phyloP scores from a whole-genome alignment of 1,139 yeast species.

The Candida frijolesensis region DNA sequence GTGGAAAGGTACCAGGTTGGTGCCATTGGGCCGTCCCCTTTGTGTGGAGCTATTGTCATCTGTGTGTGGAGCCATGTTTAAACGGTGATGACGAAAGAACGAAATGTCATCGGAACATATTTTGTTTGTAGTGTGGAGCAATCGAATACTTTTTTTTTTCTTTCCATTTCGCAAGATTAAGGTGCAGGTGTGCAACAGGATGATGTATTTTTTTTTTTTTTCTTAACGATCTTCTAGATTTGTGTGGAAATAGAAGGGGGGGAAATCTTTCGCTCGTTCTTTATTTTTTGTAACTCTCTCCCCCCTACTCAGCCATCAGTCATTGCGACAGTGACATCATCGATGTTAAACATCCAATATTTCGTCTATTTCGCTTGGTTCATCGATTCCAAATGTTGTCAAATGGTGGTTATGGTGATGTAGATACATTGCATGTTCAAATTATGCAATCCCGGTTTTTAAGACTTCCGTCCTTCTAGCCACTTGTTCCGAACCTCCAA shows the following conservation, averaged over 20 bases:
- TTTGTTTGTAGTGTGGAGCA: neutral
- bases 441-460: neutral
- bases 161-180: neutral
- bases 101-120: neutral
- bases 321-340: too few species aligned
- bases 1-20: neutral
- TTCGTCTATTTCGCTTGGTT: too few species aligned
- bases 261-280: neutral
- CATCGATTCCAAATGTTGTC: too few species aligned
- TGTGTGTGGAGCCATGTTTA: neutral
- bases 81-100: neutral
- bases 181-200: neutral
- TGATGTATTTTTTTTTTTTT: neutral
- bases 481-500: neutral
- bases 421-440: too few species aligned
- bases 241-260: neutral
- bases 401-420: too few species aligned
- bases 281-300: neutral
- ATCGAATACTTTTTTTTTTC: neutral
- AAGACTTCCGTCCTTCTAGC: neutral
- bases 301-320: too few species aligned
- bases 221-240: conserved; percentile 1
- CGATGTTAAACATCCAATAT: too few species aligned
- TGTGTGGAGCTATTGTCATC: neutral
- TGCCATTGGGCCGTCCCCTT: neutral